Evolutionary conservation across 768 basidiomycete species (phyloP), one percentile per base, ranked within the genome.

Genomic region (Boletus pseudo-olivaceus): DNA sequence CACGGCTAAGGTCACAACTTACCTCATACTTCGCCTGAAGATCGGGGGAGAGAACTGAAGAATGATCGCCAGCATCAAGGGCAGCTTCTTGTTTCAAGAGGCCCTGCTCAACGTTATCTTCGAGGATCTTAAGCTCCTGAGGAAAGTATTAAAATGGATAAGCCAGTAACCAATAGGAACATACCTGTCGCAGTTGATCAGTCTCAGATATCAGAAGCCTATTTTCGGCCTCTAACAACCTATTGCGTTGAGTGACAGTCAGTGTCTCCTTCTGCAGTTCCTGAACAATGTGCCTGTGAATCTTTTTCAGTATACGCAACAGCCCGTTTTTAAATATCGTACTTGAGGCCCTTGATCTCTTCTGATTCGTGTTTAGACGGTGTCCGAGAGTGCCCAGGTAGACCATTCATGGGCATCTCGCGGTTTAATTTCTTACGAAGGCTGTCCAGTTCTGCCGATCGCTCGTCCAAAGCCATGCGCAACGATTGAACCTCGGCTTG

Each of bases 291-390:
- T 92, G 87, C 71, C 90, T 91, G 56, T 1, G 17, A 49, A 47
- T 15, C 10, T 26, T 12, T 19, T 17, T 56, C 43, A 65, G 38
- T 49, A 49, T 17, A 33, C 7, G 7, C 10, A 40, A 30, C 12
- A 27, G 20, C n/a, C 14, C 35, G 39, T 33, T 38, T 30, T 44
- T 9, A 46, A 26, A 29, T 19, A 51, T 43, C 55, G 26, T 67
- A 91, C 90, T 94, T 94, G 38, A 95, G 79, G 8, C 93, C 93
- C 12, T 79, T 83, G 53, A 93, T 83, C 70, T 94, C 91, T 40
- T 77, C 74, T 7, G 74, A 65, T 58, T 88, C 85, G 20, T 82
- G 72, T 62, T 83, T 85, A 14, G 77, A 75, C 9, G 72, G 59
- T 2, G 75, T 70, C 39, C 66, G 69, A 5, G 71, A 57, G 30